phyloP scores from a whole-genome alignment of 2,329 filamentous ascomycete genomes.

The Epichloe baconii region DNA sequence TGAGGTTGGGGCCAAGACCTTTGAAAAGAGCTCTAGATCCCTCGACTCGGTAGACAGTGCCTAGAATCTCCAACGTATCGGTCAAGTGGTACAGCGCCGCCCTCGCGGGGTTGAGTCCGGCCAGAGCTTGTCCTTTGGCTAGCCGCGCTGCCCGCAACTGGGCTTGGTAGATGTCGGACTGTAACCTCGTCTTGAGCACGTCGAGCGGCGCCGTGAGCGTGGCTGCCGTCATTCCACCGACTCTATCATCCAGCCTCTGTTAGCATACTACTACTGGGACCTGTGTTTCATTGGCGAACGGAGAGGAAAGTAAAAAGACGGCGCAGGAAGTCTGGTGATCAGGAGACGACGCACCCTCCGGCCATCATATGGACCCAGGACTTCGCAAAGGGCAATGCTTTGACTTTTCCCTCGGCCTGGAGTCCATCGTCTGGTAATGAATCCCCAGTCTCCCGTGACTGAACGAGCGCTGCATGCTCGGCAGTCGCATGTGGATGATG shows the following conservation, averaged over 20 bases:
- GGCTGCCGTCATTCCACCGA: constrained; percentile 82
- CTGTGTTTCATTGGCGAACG: too few species aligned
- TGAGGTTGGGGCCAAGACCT: constrained; percentile 77
- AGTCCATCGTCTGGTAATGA: constrained; percentile 31
- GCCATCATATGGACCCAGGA: constrained; percentile 89
- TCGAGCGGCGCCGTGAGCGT: constrained; percentile 91
- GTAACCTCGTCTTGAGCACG: constrained; percentile 82
- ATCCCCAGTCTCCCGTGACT: constrained; percentile 50
- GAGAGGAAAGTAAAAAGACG: neutral
- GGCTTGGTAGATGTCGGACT: constrained; percentile 87
- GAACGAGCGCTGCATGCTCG: constrained; percentile 31
- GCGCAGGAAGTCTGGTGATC: neutral
- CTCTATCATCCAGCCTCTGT: constrained; percentile 30
- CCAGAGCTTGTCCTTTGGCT: constrained; percentile 37
- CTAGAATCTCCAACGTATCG: constrained; percentile 78
- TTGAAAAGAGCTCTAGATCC: constrained; percentile 86
- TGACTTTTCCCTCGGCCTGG: constrained; percentile 18
- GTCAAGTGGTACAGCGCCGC: constrained; percentile 60
- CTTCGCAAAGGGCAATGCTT: constrained; percentile 46
- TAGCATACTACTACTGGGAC: constrained; percentile 7
- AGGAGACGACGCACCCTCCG: constrained; percentile 56
- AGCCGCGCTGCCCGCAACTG: constrained; percentile 58
- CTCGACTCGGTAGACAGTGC: constrained; percentile 66
- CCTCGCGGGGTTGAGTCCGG: constrained; percentile 46
- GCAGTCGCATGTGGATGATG: constrained; percentile 16